These are phyloP conservation scores for Vitis riparia DNA, from an alignment of 164 flowering plant genomes.

Conservation along the genomic window DNA sequence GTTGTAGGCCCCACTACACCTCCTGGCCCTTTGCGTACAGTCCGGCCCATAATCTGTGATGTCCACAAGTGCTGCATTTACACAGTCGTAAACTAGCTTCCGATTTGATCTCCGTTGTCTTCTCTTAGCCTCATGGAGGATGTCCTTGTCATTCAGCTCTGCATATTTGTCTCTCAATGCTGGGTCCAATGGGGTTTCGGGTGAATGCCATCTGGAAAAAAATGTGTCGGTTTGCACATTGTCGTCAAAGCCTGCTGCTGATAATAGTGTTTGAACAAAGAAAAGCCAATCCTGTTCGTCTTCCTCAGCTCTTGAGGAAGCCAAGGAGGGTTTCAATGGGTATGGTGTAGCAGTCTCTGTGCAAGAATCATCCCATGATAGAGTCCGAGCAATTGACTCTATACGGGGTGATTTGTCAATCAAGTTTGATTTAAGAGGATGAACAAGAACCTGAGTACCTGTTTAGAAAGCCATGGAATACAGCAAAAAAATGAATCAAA, in stretches of 20 bases:
- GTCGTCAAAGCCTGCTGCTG: constrained; percentile 49
- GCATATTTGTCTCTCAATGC: constrained; percentile 56
- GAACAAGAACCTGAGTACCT: constrained; percentile 32
- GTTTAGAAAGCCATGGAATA: constrained; percentile 4
- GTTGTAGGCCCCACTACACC: constrained; percentile 7
- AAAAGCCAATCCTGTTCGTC: constrained; percentile 55
- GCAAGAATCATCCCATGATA: constrained; percentile 67
- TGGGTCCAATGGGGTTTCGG: constrained; percentile 75
- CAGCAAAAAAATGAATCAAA: background rate
- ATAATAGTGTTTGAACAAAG: constrained; percentile 52
- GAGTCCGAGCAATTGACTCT: constrained; percentile 71
- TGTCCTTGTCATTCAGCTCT: constrained; percentile 37
- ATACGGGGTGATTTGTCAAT: constrained; percentile 83
- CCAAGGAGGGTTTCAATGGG: constrained; percentile 23
- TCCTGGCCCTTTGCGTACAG: constrained; percentile 14
- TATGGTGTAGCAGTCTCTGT: constrained; percentile 35
- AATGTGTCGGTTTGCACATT: constrained; percentile 28
- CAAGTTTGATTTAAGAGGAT: constrained; percentile 42
- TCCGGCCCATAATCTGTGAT: constrained; percentile 27
- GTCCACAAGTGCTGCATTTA: constrained; percentile 70
- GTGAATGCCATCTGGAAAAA: constrained; percentile 64
- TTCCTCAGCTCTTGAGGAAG: constrained; percentile 32
- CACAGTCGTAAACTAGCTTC: constrained; percentile 79
- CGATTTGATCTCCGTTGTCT: constrained; percentile 61
- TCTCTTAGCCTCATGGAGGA: constrained; percentile 50